Conservation (phyloP, 129 eudicot species). For the Calendula officinalis region DNA sequence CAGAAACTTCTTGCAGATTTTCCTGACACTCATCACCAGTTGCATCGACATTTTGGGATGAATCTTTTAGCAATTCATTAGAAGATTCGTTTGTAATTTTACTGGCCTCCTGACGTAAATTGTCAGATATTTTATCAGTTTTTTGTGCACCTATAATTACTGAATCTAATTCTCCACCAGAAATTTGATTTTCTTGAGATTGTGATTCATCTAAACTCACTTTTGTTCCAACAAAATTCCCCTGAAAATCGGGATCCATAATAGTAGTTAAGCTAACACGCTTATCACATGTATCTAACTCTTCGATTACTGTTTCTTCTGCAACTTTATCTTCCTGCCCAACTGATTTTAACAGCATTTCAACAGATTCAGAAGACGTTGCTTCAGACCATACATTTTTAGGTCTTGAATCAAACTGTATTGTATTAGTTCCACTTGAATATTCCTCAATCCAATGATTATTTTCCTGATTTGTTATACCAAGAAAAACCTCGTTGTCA, state of each 20-base stretch:
- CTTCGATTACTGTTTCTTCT: conserved; percentile 43
- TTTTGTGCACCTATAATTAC: conserved; percentile 35
- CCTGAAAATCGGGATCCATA: conserved; percentile 38
- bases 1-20: conserved; percentile 26
- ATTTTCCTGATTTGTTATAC: conserved; percentile 87
- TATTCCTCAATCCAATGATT: conserved; percentile 94
- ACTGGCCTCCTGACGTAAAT: conserved; percentile 32
- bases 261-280: conserved; percentile 31
- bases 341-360: conserved; percentile 90
- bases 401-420: conserved; percentile 63
- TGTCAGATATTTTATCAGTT: conserved; percentile 23
- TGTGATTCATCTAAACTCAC: conserved; percentile 23
- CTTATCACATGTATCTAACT: conserved; percentile 39
- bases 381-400: conserved; percentile 99
- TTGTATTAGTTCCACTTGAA: conserved; percentile 66
- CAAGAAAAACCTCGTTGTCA: conserved; percentile 91
- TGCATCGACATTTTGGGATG: conserved; percentile 25
- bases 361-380: conserved; percentile 96
- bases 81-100: conserved; percentile 23
- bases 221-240: conserved; percentile 6
- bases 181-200: conserved; percentile 21
- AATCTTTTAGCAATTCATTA: conserved; percentile 34
- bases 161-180: conserved; percentile 28
- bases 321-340: conserved; percentile 80
- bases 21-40: conserved; percentile 26